Evolutionary conservation across 83 land plant genomes (phyloP), one percentile per base, ranked within the genome.

Genomic region (Picea mariana): DNA sequence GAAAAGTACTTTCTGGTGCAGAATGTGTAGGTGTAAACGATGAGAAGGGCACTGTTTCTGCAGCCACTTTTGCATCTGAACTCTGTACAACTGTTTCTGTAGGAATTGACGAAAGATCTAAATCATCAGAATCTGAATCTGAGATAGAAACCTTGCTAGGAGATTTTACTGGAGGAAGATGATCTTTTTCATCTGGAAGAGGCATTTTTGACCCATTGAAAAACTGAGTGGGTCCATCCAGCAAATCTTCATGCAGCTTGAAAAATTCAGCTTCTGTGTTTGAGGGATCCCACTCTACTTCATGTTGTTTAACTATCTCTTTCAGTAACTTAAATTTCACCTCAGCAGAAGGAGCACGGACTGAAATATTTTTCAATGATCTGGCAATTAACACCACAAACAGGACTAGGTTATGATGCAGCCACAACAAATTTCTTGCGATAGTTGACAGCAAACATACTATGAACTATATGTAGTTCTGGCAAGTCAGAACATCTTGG

Each of bases 401-500:
- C 31, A 31, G 31, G 31, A 0, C 31, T 31, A 31, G 31, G 31
- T 31, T 31, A 0, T 31, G 31, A 31, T 31, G 31, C 0, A 31
- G 31, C 31, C 31, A 86, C 42, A 3, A 93, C 92, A 81, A 93
- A 91, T 86, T 93, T 90, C 67, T 86, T 91, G 11, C 95, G 94
- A 84, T 93, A 93, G 78, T 93, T 93, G 38, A 86, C 61, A 58
- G 88, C 87, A 85, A 93, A 91, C 6, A 83, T 71, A 86, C 86
- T 81, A 76, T 89, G 95, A 69, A 93, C 87, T 76, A 91, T 87
- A 63, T 77, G 85, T 62, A 93, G 79, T 85, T 93, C 95, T 20
- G 88, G 89, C 38, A 93, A 80, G 82, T 93, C 95, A 3, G 90
- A 84, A 83, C 95, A 93, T 60, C 95, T 86, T 47, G 91, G 95